These are phyloP conservation scores for Acorus calamus DNA, from an alignment of 106 monocot genomes.

Conservation along the genomic window DNA sequence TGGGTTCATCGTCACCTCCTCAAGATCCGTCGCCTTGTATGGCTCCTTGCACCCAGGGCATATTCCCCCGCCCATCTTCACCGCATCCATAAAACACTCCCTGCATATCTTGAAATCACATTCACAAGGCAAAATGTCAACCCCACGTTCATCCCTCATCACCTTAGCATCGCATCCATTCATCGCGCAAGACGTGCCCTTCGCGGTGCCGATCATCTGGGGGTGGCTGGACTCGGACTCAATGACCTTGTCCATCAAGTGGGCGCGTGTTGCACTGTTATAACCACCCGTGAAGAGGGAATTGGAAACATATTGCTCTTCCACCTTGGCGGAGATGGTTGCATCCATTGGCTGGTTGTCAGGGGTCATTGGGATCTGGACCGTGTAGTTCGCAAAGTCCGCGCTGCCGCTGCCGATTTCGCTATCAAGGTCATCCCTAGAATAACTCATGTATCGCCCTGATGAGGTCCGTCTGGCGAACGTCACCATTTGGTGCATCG, in stretches of 20 bases:
- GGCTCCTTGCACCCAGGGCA: no score
- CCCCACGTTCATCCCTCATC: constrained; percentile 57
- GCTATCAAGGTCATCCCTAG: constrained; percentile 48
- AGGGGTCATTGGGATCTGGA: constrained; percentile 55
- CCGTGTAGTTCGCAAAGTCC: constrained; percentile 62
- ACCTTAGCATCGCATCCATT: constrained; percentile 58
- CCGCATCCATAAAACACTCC: no score
- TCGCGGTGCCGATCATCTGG: constrained; percentile 34
- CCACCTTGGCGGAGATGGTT: constrained; percentile 45
- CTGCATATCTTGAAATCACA: constrained; percentile 16
- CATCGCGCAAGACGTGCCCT: constrained; percentile 43
- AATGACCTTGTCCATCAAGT: constrained; percentile 71
- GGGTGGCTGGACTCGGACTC: constrained; percentile 45
- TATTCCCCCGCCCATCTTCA: no score
- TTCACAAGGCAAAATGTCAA: constrained; percentile 67
- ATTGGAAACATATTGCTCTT: constrained; percentile 75
- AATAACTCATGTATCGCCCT: constrained; percentile 60
- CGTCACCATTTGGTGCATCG: constrained; percentile 24
- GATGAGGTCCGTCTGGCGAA: constrained; percentile 41
- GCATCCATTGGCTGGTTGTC: constrained; percentile 71
- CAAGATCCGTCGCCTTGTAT: not conserved
- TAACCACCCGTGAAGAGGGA: constrained; percentile 76
- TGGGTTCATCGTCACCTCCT: no score
- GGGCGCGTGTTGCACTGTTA: constrained; percentile 63
- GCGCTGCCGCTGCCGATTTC: constrained; percentile 54